Percentiles rank a stretch among this genome's conserved stretches.
Evolutionary conservation across 805 yeast species (phyloP).

Genomic region (Lachancea sp.): DNA sequence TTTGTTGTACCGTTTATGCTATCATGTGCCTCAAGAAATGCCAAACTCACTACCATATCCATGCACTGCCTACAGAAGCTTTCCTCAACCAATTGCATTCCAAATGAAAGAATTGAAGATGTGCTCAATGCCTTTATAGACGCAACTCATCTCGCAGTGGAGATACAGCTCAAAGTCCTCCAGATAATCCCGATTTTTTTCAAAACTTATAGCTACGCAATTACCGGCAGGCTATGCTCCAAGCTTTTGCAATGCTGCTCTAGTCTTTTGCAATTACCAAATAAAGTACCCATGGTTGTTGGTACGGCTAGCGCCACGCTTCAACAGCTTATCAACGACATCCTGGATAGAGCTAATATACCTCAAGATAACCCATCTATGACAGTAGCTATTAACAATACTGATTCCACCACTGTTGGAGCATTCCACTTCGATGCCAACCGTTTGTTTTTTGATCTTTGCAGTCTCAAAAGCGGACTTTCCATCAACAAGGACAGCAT

Average conservation of each 20-base stretch:
- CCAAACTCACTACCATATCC: slow-evolving; percentile 64
- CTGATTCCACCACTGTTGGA: slow-evolving; percentile 38
- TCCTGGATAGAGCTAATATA: slow-evolving; percentile 56
- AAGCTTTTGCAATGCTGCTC: slow-evolving; percentile 64
- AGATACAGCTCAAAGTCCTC: slow-evolving; percentile 77
- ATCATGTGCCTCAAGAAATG: slow-evolving; percentile 69
- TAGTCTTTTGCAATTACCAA: slow-evolving; percentile 53
- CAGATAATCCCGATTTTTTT: slow-evolving; percentile 76
- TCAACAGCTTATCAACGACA: slow-evolving; percentile 72
- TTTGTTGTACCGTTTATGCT: slow-evolving; percentile 63
- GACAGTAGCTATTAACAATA: slow-evolving; percentile 42
- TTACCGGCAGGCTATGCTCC: slow-evolving; percentile 51
- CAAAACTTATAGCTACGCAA: slow-evolving; percentile 50
- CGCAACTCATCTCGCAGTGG: slow-evolving; percentile 69
- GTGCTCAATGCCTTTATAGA: slow-evolving; percentile 65
- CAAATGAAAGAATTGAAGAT: slow-evolving; percentile 44
- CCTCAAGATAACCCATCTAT: slow-evolving; percentile 20
- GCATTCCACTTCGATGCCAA: slow-evolving; percentile 62
- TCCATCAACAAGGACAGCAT: slow-evolving; percentile 47
- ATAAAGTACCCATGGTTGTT: slow-evolving; percentile 67
- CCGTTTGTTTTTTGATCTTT: slow-evolving; percentile 64
- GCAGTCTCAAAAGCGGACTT: slow-evolving; percentile 47
- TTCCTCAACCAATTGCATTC: slow-evolving; percentile 48
- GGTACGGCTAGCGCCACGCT: slow-evolving; percentile 92
- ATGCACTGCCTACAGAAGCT: slow-evolving; percentile 64